Evolutionary conservation across 345 rosid species (phyloP).

Genomic region (Eutrema japonicum): DNA sequence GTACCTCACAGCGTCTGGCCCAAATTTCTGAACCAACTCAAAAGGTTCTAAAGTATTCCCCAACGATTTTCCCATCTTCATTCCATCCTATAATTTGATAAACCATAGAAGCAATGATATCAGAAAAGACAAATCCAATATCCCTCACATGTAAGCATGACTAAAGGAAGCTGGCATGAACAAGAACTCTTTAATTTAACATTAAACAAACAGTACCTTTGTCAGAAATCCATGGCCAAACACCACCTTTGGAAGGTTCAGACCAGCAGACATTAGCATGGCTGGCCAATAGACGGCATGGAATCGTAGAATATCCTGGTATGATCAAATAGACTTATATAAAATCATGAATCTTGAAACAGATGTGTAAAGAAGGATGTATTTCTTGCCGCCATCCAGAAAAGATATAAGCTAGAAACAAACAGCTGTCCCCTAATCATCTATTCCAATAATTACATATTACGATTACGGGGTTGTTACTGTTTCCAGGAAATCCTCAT

Average conservation of each 20-base stretch:
- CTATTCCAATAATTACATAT: neutral
- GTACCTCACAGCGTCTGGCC: constrained; percentile 90
- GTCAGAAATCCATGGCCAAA: constrained; percentile 97
- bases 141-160: neutral
- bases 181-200: constrained; percentile 4
- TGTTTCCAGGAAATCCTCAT: neutral
- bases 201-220: constrained; percentile 55
- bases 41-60: constrained; percentile 93
- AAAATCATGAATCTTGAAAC: constrained; percentile 6
- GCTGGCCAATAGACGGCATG: constrained; percentile 99
- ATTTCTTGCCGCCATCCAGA: neutral
- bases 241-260: constrained; percentile 77
- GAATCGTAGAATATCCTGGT: constrained; percentile 87
- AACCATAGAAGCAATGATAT: constrained; percentile 22
- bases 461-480: neutral
- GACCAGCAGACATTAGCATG: constrained; percentile 93
- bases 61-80: constrained; percentile 98
- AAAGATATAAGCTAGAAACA: neutral
- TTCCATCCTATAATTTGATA: constrained; percentile 79
- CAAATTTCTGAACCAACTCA: constrained; percentile 79
- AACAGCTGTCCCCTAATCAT: neutral
- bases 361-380: neutral
- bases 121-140: neutral
- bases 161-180: neutral
- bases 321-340: neutral